Base-by-base conservation (phyloP, 257 asterid species). In the Fraxinus cuspidata region DNA sequence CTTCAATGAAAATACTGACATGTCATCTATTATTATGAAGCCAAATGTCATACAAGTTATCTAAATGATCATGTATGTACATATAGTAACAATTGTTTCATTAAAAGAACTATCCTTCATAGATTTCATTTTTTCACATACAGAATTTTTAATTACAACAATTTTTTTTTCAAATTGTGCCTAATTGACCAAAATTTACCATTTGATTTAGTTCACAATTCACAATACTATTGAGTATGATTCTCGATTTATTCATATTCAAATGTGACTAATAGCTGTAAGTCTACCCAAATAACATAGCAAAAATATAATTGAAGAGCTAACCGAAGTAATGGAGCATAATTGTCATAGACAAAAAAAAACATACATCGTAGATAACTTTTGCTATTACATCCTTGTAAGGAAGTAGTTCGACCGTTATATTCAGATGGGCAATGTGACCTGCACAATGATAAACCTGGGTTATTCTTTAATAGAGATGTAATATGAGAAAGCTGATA, bases 391-490 rank as follows among this genome's bases (percentile, higher is more conserved):
- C 90, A 72, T 90, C 90, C 92, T 92, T 93, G 84, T 90, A 88
- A 32, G 92, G 94, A 74, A 95, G 94, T 74, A 91, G 84, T 51
- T 95, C 98, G 74, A 92, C 97, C 37, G 88, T 78, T 80, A 95
- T 87, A 87, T 95, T 95, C 86, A 95, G 83, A 86, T 95, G 99
- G 70, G 98, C 97, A 84, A 95, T 77, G 70, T 93, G 98, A 80
- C 99, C 99, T 95, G 98, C 90, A 91, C 56, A 78, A 70, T 73
- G 31, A 75, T 16, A 44, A 75, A 74, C 65, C 47, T 76, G 66
- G 53, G 38, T 74, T 67, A 69, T 70, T 81, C 83, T 86, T 47
- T 74, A 77, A 63, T 65, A 51, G 79, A 66, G 79, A 80, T 35
- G 34, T 18, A 70, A 79, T 49, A 38, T 18, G 64, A 3, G 31